phyloP scores from a whole-genome alignment of 23 red algal species.

The Agarophyton chilense region DNA sequence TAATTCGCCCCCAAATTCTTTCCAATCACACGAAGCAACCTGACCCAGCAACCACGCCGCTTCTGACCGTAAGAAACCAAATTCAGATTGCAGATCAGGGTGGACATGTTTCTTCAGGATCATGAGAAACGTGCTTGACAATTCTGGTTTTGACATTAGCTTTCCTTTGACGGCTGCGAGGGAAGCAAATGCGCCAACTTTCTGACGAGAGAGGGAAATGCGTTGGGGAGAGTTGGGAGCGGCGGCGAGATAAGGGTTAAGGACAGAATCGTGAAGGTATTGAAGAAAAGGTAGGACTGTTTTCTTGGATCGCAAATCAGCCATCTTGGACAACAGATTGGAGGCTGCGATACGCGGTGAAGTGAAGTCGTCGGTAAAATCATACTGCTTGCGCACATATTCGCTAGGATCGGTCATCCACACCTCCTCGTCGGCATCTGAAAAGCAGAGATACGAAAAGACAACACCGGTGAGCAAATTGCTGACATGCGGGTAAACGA shows the following conservation, averaged over 20 bases:
- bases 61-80: constrained; percentile 79
- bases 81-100: constrained; percentile 70
- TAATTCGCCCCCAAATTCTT: constrained; percentile 19
- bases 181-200: constrained; percentile 79
- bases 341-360: constrained; percentile 85
- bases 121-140: constrained; percentile 41
- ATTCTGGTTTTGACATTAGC: constrained; percentile 62
- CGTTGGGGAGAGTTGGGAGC: constrained; percentile 36
- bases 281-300: constrained; percentile 74
- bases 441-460: constrained; percentile 88
- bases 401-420: constrained; percentile 86
- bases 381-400: constrained; percentile 81
- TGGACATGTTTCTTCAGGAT: constrained; percentile 62
- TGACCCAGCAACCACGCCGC: constrained; percentile 83
- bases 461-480: constrained; percentile 59
- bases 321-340: constrained; percentile 68
- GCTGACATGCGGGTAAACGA: constrained; percentile 63
- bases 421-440: constrained; percentile 64
- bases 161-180: constrained; percentile 74
- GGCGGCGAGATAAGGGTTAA: constrained; percentile 62
- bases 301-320: constrained; percentile 61
- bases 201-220: constrained; percentile 40
- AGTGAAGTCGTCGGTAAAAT: constrained; percentile 84
- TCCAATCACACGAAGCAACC: constrained; percentile 67
- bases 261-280: constrained; percentile 46